Evolutionary conservation across 2,329 filamentous ascomycete species (phyloP).

Genomic region (Beauveria brongniartii): DNA sequence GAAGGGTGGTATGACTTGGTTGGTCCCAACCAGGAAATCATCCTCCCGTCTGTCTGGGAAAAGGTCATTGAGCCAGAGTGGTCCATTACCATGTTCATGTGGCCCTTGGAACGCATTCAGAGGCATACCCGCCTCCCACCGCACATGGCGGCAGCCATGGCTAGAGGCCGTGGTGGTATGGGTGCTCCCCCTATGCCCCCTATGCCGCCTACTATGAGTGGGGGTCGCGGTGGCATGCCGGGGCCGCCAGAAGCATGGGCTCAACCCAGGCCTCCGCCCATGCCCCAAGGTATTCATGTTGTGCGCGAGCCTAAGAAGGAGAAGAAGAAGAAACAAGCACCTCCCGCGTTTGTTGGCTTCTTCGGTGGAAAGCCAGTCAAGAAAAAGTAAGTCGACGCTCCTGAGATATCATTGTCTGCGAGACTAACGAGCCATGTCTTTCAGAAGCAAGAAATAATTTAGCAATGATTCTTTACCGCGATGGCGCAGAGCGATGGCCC

Average conservation of each 20-base stretch:
- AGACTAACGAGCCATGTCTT: neutral
- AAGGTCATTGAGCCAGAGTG: conserved; percentile 68
- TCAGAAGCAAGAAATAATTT: conserved; percentile 6
- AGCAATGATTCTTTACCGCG: neutral
- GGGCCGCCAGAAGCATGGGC: conserved; percentile 18
- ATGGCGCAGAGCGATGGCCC: neutral
- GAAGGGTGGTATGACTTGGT: conserved; percentile 74
- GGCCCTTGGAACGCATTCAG: conserved; percentile 38
- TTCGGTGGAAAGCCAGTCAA: conserved; percentile 21
- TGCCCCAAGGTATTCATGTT: conserved; percentile 18
- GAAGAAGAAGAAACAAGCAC: conserved; percentile 18
- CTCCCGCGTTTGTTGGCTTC: conserved; percentile 18
- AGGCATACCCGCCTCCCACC: neutral
- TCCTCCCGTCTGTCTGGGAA: conserved; percentile 71
- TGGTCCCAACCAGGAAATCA: conserved; percentile 73
- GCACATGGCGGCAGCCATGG: conserved; percentile 8
- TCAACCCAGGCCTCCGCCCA: neutral
- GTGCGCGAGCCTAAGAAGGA: conserved; percentile 14
- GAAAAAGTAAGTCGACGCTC: conserved; percentile 22
- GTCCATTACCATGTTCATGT: conserved; percentile 49
- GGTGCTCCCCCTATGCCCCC: neutral
- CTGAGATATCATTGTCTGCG: neutral
- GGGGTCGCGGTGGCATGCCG: conserved; percentile 11
- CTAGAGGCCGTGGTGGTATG: conserved; percentile 3
- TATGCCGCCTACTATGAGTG: neutral